These are phyloP conservation scores for Leptographium flavum DNA, from an alignment of 2,329 filamentous ascomycete species.

Conservation along the genomic window DNA sequence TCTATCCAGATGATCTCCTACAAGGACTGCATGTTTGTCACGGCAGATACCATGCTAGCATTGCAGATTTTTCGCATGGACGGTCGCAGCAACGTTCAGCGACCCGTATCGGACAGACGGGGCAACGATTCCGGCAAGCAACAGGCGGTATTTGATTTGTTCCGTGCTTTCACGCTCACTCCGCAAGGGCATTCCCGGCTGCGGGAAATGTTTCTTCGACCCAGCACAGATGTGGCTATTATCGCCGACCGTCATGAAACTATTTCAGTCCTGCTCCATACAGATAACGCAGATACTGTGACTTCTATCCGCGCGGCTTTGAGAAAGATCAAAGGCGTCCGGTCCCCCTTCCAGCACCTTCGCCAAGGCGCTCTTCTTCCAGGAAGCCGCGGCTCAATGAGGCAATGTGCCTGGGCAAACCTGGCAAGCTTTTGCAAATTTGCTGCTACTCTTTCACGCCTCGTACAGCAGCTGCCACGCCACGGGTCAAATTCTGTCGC, in stretches of 20 bases:
- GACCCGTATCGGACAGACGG: constrained; percentile 44
- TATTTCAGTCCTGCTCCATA: constrained; percentile 49
- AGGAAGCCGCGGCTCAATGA: constrained; percentile 34
- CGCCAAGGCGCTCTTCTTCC: constrained; percentile 59
- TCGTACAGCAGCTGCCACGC: constrained; percentile 23
- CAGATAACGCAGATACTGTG: constrained; percentile 48
- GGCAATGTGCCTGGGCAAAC: constrained; percentile 58
- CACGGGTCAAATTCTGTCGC: constrained; percentile 20
- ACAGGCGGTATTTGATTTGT: constrained; percentile 72
- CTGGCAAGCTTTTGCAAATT: constrained; percentile 58
- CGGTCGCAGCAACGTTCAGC: constrained; percentile 65
- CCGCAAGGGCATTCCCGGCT: constrained; percentile 63
- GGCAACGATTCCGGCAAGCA: constrained; percentile 51
- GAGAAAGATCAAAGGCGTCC: constrained; percentile 63
- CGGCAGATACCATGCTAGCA: constrained; percentile 63
- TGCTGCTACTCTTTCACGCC: constrained; percentile 47
- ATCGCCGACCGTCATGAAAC: constrained; percentile 61
- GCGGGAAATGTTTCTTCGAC: constrained; percentile 69
- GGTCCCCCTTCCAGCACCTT: constrained; percentile 51
- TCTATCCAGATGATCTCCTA: constrained; percentile 65
- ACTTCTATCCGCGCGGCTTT: constrained; percentile 45
- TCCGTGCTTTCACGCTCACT: constrained; percentile 60
- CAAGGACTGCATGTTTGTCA: constrained; percentile 56
- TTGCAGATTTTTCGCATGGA: constrained; percentile 78
- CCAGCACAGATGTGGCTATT: constrained; percentile 50